These are phyloP conservation scores for Nymphaea thermarum DNA, from an alignment of 164 flowering plant species.

Conservation along the genomic window DNA sequence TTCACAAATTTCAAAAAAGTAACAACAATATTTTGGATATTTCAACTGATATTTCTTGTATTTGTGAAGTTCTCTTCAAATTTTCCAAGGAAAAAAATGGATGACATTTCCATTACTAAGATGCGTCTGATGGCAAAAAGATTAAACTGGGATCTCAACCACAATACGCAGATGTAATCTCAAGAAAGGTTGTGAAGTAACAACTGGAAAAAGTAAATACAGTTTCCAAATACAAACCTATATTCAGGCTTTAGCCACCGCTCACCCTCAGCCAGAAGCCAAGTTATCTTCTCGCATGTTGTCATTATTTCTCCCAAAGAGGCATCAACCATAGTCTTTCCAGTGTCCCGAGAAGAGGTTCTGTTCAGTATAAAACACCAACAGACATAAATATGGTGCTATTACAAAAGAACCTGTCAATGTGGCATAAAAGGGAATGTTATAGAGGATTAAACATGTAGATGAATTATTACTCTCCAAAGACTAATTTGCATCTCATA, in stretches of 20 bases:
- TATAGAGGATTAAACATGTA: not conserved
- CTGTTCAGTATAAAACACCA: constrained; percentile 23
- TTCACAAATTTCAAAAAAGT: no score
- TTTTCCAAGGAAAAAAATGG: no score
- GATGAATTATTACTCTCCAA: not conserved
- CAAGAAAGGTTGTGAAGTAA: no score
- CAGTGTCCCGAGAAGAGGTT: constrained; percentile 92
- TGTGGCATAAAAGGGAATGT: not conserved
- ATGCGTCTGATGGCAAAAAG: no score
- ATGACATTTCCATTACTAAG: no score
- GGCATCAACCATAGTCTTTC: constrained; percentile 98
- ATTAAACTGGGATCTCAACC: no score
- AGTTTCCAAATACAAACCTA: constrained; percentile 31
- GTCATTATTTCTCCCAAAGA: constrained; percentile 98
- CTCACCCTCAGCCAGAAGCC: constrained; percentile 97
- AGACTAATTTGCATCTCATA: not conserved
- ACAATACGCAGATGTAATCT: no score
- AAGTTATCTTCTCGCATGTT: constrained; percentile 94
- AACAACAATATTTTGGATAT: no score
- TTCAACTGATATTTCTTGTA: no score
- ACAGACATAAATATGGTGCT: not conserved
- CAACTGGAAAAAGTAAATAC: no score
- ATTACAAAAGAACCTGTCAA: constrained; percentile 1
- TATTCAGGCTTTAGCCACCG: constrained; percentile 92
- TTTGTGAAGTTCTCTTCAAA: no score